Conservation (phyloP, 208 protist genomes). For the Trypanosomatidae sp. region DNA sequence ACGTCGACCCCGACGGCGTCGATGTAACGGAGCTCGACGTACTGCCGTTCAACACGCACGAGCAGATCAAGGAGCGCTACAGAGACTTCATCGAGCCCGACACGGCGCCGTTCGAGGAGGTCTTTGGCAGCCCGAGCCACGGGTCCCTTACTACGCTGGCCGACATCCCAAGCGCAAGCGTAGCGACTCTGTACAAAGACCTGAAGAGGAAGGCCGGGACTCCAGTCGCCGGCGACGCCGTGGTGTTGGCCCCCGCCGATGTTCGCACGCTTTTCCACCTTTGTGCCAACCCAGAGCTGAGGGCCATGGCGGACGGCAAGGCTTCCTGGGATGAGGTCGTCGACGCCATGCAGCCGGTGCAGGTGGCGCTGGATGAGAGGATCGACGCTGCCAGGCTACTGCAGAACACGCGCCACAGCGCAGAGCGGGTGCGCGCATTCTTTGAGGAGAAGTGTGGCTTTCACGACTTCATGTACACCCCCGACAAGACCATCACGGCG, state of each 20-base stretch:
- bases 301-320: slow-evolving; percentile 29
- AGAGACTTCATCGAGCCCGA: slow-evolving; percentile 83
- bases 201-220: slow-evolving; percentile 50
- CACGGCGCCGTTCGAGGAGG: slow-evolving; percentile 51
- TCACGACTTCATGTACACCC: slow-evolving; percentile 86
- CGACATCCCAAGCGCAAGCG: slow-evolving; percentile 59
- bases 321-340: slow-evolving; percentile 70
- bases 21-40: slow-evolving; percentile 89
- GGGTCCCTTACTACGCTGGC: slow-evolving; percentile 63
- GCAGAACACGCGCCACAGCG: slow-evolving; percentile 76
- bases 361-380: slow-evolving; percentile 63
- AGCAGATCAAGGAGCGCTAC: slow-evolving; percentile 88
- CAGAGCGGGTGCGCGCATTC: slow-evolving; percentile 71
- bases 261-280: slow-evolving; percentile 81
- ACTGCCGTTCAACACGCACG: slow-evolving; percentile 87
- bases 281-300: slow-evolving; percentile 44
- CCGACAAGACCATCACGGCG: slow-evolving; percentile 84
- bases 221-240: slow-evolving; percentile 35
- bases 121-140: slow-evolving; percentile 71
- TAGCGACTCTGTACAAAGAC: slow-evolving; percentile 49
- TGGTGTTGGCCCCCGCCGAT: slow-evolving; percentile 54
- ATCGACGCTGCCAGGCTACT: slow-evolving; percentile 82
- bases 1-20: slow-evolving; percentile 89
- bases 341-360: slow-evolving; percentile 41
- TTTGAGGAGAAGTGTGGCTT: slow-evolving; percentile 92